Conservation (phyloP, 1,284 basidiomycete species). For the Malassezia yamatoensis region DNA sequence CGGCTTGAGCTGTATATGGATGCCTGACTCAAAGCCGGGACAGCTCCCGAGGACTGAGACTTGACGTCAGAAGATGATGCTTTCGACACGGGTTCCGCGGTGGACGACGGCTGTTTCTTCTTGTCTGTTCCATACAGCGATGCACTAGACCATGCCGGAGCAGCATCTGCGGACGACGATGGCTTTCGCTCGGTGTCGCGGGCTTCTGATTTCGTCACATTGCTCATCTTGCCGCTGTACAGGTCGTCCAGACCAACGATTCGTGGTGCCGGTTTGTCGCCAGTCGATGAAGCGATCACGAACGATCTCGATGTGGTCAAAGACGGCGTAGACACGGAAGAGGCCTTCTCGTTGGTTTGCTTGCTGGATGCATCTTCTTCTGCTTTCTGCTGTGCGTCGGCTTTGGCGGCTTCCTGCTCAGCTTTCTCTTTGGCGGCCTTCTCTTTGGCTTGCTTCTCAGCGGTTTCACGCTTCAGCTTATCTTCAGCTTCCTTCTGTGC, state of each 20-base stretch:
- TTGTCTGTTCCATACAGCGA: too few species aligned
- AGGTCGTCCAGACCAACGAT: background rate
- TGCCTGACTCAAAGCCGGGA: background rate
- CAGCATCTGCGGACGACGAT: too few species aligned
- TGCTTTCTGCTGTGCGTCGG: background rate
- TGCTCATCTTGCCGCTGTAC: background rate
- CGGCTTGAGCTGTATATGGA: background rate
- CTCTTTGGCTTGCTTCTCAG: conserved; percentile 1
- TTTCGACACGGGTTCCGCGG: background rate
- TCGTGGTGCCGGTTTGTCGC: background rate
- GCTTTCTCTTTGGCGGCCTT: background rate
- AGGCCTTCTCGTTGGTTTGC: background rate
- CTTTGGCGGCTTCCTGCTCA: background rate
- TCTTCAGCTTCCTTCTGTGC: background rate
- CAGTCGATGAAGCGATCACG: background rate
- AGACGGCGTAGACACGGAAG: background rate
- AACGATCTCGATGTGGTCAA: background rate
- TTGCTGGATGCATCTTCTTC: background rate
- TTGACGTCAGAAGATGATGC: background rate
- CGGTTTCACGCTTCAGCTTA: background rate
- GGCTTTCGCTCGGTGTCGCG: too few species aligned
- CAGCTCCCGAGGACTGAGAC: background rate
- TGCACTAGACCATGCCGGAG: too few species aligned
- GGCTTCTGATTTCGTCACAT: background rate
- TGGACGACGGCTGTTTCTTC: background rate